Conservation (phyloP, 495 filamentous ascomycete species). For the Penicillium roqueforti region DNA sequence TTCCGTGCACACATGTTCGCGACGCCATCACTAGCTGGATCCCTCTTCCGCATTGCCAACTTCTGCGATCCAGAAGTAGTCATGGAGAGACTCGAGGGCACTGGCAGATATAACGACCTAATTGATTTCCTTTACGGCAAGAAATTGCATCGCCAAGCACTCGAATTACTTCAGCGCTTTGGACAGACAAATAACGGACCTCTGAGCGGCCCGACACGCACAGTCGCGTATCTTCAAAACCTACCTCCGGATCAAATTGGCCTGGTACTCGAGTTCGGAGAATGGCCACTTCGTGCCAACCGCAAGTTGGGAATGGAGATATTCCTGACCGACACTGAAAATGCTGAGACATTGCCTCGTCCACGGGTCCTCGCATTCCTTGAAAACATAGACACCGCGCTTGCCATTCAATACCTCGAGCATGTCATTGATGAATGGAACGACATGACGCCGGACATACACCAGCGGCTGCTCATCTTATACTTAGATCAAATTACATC, state of each 20-base stretch:
- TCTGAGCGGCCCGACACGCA: constrained; percentile 65
- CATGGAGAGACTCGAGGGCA: constrained; percentile 84
- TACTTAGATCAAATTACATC: constrained; percentile 58
- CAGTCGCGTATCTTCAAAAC: constrained; percentile 84
- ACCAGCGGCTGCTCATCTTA: constrained; percentile 73
- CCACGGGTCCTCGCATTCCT: constrained; percentile 72
- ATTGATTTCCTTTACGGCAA: constrained; percentile 98
- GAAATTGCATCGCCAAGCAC: constrained; percentile 81
- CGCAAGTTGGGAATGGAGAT: constrained; percentile 87
- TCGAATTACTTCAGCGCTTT: constrained; percentile 79
- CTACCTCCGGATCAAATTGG: constrained; percentile 85
- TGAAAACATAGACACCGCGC: constrained; percentile 56
- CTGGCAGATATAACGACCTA: constrained; percentile 83
- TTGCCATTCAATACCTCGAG: constrained; percentile 83
- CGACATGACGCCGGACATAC: constrained; percentile 78
- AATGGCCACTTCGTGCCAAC: constrained; percentile 76
- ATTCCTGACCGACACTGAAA: constrained; percentile 90
- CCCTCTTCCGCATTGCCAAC: constrained; percentile 92
- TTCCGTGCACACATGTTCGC: constrained; percentile 93
- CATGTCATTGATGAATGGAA: constrained; percentile 86
- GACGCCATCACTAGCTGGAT: constrained; percentile 75
- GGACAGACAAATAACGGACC: constrained; percentile 61
- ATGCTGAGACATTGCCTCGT: constrained; percentile 84
- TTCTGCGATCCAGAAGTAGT: constrained; percentile 96
- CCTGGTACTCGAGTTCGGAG: constrained; percentile 82